Evolutionary conservation across 257 asterid species (phyloP).

Genomic region (Solanum commersonii): DNA sequence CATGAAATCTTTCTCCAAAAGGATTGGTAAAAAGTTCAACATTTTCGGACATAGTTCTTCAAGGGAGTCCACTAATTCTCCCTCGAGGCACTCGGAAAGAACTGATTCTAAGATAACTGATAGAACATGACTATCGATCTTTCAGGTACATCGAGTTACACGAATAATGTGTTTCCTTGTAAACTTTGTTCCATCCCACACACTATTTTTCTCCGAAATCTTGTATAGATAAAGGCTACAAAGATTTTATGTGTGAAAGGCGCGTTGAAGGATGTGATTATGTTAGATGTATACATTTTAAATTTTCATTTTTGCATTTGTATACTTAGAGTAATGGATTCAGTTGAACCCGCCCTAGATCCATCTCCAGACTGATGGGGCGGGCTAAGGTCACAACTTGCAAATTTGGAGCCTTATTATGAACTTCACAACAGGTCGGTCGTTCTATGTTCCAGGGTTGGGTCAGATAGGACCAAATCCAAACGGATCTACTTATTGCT

Average conservation of each 20-base stretch:
- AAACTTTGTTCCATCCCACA: not conserved
- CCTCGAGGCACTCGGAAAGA: slow-evolving; percentile 65
- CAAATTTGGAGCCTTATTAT: not conserved
- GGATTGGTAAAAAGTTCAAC: slow-evolving; percentile 49
- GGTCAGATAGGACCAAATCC: not conserved
- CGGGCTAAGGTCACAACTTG: not conserved
- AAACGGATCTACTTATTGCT: not conserved
- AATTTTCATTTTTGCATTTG: not conserved
- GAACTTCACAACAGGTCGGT: slow-evolving; percentile 1
- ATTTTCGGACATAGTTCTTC: slow-evolving; percentile 65
- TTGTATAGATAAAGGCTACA: slow-evolving; percentile 20
- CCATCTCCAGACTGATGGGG: not conserved
- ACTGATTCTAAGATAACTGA: slow-evolving; percentile 68
- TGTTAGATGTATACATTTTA: not conserved
- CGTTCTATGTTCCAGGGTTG: not conserved
- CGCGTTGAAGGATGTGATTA: not conserved
- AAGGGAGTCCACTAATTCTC: slow-evolving; percentile 57
- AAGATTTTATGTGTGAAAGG: not conserved
- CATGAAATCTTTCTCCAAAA: slow-evolving; percentile 75
- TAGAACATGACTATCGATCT: slow-evolving; percentile 20
- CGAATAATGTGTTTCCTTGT: not conserved
- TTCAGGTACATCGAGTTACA: slow-evolving; percentile 23
- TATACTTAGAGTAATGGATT: not conserved
- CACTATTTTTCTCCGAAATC: not conserved
- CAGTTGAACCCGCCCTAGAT: slow-evolving; percentile 22